Conservation (phyloP, 2,329 filamentous ascomycete species). For the Emmonsiellopsis sp. region DNA sequence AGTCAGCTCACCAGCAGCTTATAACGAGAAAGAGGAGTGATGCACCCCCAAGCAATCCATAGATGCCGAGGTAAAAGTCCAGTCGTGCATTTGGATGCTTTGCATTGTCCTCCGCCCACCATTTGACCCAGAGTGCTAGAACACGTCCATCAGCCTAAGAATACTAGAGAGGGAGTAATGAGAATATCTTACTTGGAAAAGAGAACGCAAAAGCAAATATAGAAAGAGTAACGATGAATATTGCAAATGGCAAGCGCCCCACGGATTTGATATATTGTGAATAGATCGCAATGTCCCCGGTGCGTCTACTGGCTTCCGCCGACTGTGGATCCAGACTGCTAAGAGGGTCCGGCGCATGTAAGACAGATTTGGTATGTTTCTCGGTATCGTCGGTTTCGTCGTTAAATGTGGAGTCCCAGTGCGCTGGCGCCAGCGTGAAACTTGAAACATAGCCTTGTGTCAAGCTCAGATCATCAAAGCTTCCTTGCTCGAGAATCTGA, state of each 20-base stretch:
- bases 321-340: conserved; percentile 15
- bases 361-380: neutral
- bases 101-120: conserved; percentile 33
- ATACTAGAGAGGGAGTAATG: neutral
- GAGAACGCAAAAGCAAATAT: conserved; percentile 34
- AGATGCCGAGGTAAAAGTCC: conserved; percentile 31
- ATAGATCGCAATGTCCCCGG: conserved; percentile 37
- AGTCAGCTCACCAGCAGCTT: conserved; percentile 25
- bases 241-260: conserved; percentile 25
- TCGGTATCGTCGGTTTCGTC: neutral
- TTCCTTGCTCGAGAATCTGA: conserved; percentile 33
- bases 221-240: conserved; percentile 30
- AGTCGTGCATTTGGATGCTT: conserved; percentile 23
- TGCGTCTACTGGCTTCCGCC: conserved; percentile 21
- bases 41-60: conserved; percentile 30
- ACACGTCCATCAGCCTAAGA: conserved; percentile 1
- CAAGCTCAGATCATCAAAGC: conserved; percentile 26
- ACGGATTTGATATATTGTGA: conserved; percentile 31
- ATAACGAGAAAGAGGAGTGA: conserved; percentile 28
- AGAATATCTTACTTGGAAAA: conserved; percentile 27
- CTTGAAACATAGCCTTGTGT: conserved; percentile 33
- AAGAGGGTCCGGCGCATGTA: neutral
- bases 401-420: conserved; percentile 18
- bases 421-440: conserved; percentile 25
- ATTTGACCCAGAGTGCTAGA: conserved; percentile 33